These are phyloP conservation scores for Dovyalis caffra DNA, from an alignment of 345 rosid genomes.

Conservation along the genomic window DNA sequence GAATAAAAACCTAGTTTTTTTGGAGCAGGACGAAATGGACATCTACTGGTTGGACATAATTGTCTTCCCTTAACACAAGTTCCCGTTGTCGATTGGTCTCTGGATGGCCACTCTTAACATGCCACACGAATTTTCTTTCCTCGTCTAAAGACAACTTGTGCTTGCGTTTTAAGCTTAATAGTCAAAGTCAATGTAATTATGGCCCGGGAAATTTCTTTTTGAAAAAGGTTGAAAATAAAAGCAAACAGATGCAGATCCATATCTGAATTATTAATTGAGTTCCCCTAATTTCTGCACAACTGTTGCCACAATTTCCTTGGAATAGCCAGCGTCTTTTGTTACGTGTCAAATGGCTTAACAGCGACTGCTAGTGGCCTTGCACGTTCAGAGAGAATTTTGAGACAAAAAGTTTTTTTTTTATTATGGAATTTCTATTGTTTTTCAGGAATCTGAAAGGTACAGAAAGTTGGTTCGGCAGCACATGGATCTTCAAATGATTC, in stretches of 20 bases:
- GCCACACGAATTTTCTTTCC: too few relatives aligned
- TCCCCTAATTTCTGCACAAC: not conserved
- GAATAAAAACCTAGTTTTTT: too few relatives aligned
- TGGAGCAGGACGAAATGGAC: too few relatives aligned
- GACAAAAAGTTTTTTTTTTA: too few relatives aligned
- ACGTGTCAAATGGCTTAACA: not conserved
- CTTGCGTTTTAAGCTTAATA: too few relatives aligned
- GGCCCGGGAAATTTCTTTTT: not conserved
- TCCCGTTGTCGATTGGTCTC: too few relatives aligned
- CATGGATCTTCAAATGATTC: conserved; percentile 49
- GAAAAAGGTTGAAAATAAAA: not conserved
- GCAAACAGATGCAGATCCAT: too few relatives aligned
- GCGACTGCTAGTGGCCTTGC: not conserved
- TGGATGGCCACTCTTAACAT: not conserved
- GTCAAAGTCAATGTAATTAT: not conserved
- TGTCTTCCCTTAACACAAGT: too few relatives aligned
- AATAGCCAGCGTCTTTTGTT: not conserved
- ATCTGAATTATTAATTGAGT: too few relatives aligned
- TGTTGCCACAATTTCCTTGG: not conserved
- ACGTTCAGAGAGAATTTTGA: not conserved
- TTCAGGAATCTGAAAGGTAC: conserved; percentile 55
- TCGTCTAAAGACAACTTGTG: too few relatives aligned
- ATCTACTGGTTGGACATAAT: too few relatives aligned
- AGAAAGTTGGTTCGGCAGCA: conserved; percentile 48
- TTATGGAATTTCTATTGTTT: not conserved